Evolutionary conservation across 306 rosid species (phyloP), one percentile per base, ranked within the genome.

Genomic region (Quercus cerris): DNA sequence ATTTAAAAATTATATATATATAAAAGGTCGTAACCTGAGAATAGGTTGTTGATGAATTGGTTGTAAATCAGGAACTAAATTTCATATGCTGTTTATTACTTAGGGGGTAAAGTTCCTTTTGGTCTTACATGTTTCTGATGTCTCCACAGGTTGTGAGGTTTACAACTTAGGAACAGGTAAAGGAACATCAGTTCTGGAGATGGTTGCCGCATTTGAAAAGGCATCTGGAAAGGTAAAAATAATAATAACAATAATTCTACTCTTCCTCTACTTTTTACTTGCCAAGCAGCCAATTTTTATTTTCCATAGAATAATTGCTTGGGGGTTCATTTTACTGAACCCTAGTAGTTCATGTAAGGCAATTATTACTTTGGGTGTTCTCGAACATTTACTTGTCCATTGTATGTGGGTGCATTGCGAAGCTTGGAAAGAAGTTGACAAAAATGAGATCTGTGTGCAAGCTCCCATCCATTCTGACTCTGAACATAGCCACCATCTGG

Each of bases 131-230:
- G 31, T 49, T 22, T 28, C 33, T 52, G 22, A 19, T 68, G 27
- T 49, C 35, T 75, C 56, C 64, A 74, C 87, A 96, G 98, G 97
- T 74, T 96, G 99, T 66, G 98, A 91, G 84, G 98, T 96, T 63
- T 96, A 87, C 87, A 96, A 96, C 85, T 78, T 96, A 89, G 99
- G 99, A 70, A 96, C 99, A 3, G 99, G 99, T 73, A 93, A 88
- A 80, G 99, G 99, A 82, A 93, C 98, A 59, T 96, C 99, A 6
- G 98, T 96, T 70, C 81, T 91, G 89, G 97, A 96, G 90, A 96
- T 96, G 92, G 98, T 96, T 62, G 70, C 79, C 18, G 94, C 99
- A 81, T 96, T 96, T 89, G 99, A 93, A 80, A 81, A 90, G 85
- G 98, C 98, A 79, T 88, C 97, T 44, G 97, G 90, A 84, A 93